Base-by-base conservation (phyloP, 2,329 filamentous ascomycete genomes). In the Epichloe typhina region DNA sequence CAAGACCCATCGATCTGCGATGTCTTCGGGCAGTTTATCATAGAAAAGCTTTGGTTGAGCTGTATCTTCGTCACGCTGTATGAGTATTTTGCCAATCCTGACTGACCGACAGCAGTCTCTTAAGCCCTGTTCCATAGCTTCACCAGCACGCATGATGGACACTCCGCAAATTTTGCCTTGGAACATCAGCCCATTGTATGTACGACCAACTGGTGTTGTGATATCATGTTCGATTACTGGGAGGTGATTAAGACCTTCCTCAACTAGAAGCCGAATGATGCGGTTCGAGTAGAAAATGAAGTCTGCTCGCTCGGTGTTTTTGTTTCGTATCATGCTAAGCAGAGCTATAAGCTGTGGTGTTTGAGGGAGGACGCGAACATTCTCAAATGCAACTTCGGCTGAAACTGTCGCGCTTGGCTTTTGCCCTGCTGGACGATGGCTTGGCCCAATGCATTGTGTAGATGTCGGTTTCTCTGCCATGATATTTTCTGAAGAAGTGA, bases 231-330 rank as follows among this genome's bases (percentile, higher is more conserved):
- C 84, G 49, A 95, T 82, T 17, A 95, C 88, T 1, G 93, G 93
- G 41, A 98, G 79, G 67, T 98, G 93, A 68, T 98, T 98, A 50
- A 98, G 76, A 4, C 93, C 93, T 70, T 98, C 93, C 69, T 98
- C 93, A 40, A 98, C 93, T 6, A 98, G 78, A 41, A 98, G 77
- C 35, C 93, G 88, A 66, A 97, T 97, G 66, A 98, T 97, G 53
- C 93, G 83, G 71, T 98, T 98, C 42, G 90, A 95, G 73, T 97
- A 95, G 72, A 98, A 98, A 64, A 98, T 96, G 67, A 98, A 98
- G 69, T 98, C 93, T 55, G 89, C 93, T 53, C 93, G 86, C 51
- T 84, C 81, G 5, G 93, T 98, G 58, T 84, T 79, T 67, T 86
- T 87, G 68, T 95, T 89, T 60, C 93, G 85, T 64, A 98, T 97